A percentile compares a stretch with the other conserved stretches of the same genome.
These are phyloP conservation scores for Gracilariopsis chorda DNA, from an alignment of 23 red algal genomes.

Conservation along the genomic window DNA sequence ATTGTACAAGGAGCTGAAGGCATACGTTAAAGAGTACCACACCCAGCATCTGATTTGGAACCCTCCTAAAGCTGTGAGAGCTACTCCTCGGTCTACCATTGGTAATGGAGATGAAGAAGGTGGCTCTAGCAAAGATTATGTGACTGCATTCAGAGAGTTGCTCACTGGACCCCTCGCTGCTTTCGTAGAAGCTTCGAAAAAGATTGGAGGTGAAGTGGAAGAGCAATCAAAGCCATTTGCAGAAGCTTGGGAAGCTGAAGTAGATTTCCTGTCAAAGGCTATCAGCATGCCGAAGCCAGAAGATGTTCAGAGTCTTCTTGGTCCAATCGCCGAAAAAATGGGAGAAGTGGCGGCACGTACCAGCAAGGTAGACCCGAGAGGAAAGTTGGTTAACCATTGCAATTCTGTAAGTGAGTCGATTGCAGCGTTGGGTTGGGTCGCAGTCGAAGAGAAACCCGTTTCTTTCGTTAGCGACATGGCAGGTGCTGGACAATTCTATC, in stretches of 20 bases:
- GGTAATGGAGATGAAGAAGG: constrained; percentile 7
- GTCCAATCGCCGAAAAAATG: constrained; percentile 44
- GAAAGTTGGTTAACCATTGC: constrained; percentile 26
- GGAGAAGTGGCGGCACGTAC: constrained; percentile 41
- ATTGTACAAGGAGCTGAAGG: constrained; percentile 64
- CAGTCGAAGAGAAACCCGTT: constrained; percentile 49
- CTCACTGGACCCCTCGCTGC: constrained; percentile 43
- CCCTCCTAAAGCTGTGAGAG: constrained; percentile 21
- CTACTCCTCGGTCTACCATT: background rate
- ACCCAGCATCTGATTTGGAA: constrained; percentile 77
- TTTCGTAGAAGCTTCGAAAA: constrained; percentile 42
- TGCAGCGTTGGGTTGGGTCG: constrained; percentile 73
- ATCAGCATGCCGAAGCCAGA: constrained; percentile 46
- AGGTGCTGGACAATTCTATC: constrained; percentile 70
- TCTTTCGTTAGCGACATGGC: constrained; percentile 49
- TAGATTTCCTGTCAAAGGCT: constrained; percentile 55
- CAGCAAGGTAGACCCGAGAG: constrained; percentile 28
- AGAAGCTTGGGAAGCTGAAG: constrained; percentile 52
- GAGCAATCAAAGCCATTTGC: constrained; percentile 31
- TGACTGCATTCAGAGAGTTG: constrained; percentile 48
- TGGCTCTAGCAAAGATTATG: constrained; percentile 24
- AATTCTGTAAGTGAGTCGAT: constrained; percentile 57
- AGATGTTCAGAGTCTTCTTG: constrained; percentile 38
- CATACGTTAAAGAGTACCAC: constrained; percentile 84
- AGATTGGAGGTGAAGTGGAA: constrained; percentile 54